Evolutionary conservation across 371 early-diverging fungal species (phyloP).

Genomic region (Rhizopus sp.): DNA sequence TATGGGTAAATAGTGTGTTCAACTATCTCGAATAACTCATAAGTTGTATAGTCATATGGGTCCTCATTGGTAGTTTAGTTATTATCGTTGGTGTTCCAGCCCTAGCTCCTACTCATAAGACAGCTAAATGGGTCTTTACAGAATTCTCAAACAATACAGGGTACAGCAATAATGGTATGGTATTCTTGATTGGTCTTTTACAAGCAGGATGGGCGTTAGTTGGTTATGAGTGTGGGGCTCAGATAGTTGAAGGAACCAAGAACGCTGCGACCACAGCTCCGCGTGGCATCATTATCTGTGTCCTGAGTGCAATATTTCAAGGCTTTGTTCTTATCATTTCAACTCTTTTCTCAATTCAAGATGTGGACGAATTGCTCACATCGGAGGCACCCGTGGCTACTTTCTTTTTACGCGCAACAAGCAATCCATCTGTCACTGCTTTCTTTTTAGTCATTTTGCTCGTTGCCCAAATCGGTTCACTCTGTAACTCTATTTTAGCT

Average conservation of each 20-base stretch:
- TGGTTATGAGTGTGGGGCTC: slow-evolving; percentile 47
- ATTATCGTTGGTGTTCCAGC: slow-evolving; percentile 36
- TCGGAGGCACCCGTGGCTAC: slow-evolving; percentile 24
- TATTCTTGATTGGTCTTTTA: slow-evolving; percentile 43
- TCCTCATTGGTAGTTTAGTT: slow-evolving; percentile 33
- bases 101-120: slow-evolving; percentile 36
- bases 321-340: slow-evolving; percentile 36
- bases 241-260: slow-evolving; percentile 49
- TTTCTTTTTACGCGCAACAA: slow-evolving; percentile 23
- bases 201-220: slow-evolving; percentile 44
- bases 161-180: slow-evolving; percentile 29
- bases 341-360: slow-evolving; percentile 42
- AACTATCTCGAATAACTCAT: background rate
- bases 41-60: slow-evolving; percentile 31
- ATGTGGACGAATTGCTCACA: slow-evolving; percentile 28
- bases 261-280: slow-evolving; percentile 45
- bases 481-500: slow-evolving; percentile 27
- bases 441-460: slow-evolving; percentile 33
- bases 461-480: slow-evolving; percentile 26
- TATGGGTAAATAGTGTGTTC: slow-evolving; percentile 30
- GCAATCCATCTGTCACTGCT: slow-evolving; percentile 10
- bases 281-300: slow-evolving; percentile 43
- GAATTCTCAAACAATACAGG: slow-evolving; percentile 43
- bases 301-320: slow-evolving; percentile 37
- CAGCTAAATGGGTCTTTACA: slow-evolving; percentile 43